A percentile compares a stretch with the other conserved stretches of the same genome.
Evolutionary conservation across 345 rosid species (phyloP).

Genomic region (Erodium maritimum): DNA sequence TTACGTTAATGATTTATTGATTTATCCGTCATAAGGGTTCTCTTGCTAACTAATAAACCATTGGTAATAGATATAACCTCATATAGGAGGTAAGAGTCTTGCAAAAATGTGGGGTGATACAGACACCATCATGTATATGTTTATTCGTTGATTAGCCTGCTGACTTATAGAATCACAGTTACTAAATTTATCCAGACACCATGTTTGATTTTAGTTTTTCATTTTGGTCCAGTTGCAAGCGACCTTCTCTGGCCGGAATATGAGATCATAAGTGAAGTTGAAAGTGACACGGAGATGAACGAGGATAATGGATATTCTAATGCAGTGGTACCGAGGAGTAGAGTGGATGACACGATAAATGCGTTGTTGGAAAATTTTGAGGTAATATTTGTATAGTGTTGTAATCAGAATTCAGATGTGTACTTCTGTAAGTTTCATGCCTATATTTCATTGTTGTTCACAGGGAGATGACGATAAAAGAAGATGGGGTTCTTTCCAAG

Average conservation of each 20-base stretch:
- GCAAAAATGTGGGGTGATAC: conserved; percentile 19
- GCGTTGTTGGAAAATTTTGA: conserved; percentile 40
- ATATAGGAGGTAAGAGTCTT: background rate
- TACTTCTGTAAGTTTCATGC: background rate
- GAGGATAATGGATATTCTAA: conserved; percentile 25
- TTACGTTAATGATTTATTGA: no score
- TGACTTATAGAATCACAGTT: background rate
- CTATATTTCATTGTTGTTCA: conserved; percentile 7
- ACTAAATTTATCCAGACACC: background rate
- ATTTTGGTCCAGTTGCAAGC: conserved; percentile 49
- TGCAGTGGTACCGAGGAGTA: conserved; percentile 28
- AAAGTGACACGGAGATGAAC: conserved; percentile 47
- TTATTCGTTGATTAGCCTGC: no score
- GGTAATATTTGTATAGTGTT: conserved; percentile 26
- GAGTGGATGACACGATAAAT: conserved; percentile 32
- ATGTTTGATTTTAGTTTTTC: background rate
- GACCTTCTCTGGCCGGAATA: conserved; percentile 72
- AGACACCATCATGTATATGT: no score
- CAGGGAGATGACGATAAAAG: conserved; percentile 65
- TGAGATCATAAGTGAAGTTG: conserved; percentile 55
- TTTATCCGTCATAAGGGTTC: no score
- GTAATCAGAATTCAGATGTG: conserved; percentile 7
- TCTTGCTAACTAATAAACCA: no score
- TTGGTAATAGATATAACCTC: no score
- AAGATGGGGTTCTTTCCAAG: conserved; percentile 55